Base-by-base conservation (phyloP, 2,329 filamentous ascomycete species). In the Epichloe glyceriae region DNA sequence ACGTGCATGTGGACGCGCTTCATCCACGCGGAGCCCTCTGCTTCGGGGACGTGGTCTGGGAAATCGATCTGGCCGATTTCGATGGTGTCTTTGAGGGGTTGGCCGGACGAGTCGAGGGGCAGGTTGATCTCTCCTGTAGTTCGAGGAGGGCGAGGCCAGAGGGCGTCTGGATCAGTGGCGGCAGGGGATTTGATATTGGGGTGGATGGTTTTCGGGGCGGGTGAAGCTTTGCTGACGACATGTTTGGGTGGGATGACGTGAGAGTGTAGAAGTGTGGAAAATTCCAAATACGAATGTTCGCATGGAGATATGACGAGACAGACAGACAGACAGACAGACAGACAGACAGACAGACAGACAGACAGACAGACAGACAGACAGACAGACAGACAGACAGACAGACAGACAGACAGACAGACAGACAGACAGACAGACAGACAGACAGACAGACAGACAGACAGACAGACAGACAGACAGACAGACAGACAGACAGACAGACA, bases 131-230 rank as follows among this genome's bases (percentile, higher is more conserved):
- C 88, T 54, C 90, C 72, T 98, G 93, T 14, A 98, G 79, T 70
- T 97, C 93, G 52, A 98, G 74, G 44, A 98, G 75, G 17, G 91
- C 91, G 40, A 96, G 79, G 47, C 93, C 93, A 0, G 86, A 83
- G 0, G 93, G 93, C 1, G 91, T 96, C 59, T 90, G 86, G 15
- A 97, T 79, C 55, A 95, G 75, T n/a, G 77, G 67, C 1, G 93
- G 93, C 4, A 97, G 78, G 4, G 86, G 82, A 52, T 67, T 76
- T 2, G 60, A 49, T n/a, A 55, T 41, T 5, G 58, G 30, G n/a
- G 54, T 38, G 19, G 52, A 50, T 14, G 58, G 52, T 20, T 60
- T 59, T 1, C 58, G 64, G 8, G 69, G 66, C 35, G 66, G 71
- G 53, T 76, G 65, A 15, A 79, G 66, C 34, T 58, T 64, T 39